Evolutionary conservation across 2,329 filamentous ascomycete species (phyloP), one percentile per base, ranked within the genome.

Genomic region (Diaporthe vexans): DNA sequence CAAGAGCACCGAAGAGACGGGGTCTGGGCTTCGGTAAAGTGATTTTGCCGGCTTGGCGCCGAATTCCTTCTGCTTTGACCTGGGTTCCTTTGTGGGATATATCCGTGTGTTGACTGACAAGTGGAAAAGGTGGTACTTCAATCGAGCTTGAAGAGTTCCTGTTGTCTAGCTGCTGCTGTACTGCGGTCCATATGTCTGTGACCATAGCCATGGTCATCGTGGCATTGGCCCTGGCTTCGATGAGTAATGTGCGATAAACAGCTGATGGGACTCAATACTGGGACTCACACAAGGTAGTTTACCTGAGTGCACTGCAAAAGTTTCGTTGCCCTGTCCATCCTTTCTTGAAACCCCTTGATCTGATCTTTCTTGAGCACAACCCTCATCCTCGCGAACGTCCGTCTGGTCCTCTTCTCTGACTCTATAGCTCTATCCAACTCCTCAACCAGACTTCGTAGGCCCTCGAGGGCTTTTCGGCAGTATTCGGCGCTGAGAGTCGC

Each of bases 381-480:
- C 51, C 26, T 68, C 3, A 58, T n/a, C 26, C 35, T 73, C 4
- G 51, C 71, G 8, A 73, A 4, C 9, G 37, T 43, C 26, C 59
- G 59, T 9, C 24, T 57, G 26, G 40, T 57, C n/a, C 40, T 26
- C 24, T 67, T 68, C 24, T 29, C 51, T 17, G 71, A 67, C 7
- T 29, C 21, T 10, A 73, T 48, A 9, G 54, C 59, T 1, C 19
- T n/a, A 43, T 63, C 56, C 21, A 81, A 26, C 4, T 81, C 77
- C 33, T 76, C 73, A 1, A 77, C 73, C 19, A 79, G 69, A 0
- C 75, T 65, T 4, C 76, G 74, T 3, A 81, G 51, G 9, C 75
- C 74, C 24, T 48, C 15, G 0, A 79, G 73, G 35, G 78, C 79
- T 19, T 78, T 76, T 26, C 76, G 78, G 46, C 79, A 81, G 37